Percentiles rank a stretch among this genome's conserved stretches.
These are phyloP conservation scores for Sugiyamaella lignohabitans DNA, from an alignment of 805 yeast species.

Conservation along the genomic window DNA sequence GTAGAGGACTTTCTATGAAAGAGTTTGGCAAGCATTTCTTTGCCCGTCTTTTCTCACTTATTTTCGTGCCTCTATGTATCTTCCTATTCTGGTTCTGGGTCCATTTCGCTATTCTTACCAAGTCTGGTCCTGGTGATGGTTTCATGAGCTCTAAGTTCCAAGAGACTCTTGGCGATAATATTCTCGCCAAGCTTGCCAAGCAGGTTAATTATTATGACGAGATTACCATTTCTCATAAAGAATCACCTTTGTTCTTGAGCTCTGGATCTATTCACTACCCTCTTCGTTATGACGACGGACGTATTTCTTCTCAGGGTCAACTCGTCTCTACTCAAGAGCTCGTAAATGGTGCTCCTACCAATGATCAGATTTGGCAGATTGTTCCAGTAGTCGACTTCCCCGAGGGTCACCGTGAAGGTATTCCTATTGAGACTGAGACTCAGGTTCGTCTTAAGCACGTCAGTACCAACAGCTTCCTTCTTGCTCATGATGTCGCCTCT, in stretches of 20 bases:
- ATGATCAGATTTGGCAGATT: constrained; percentile 81
- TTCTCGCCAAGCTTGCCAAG: constrained; percentile 62
- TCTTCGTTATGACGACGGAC: constrained; percentile 90
- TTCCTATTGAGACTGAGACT: constrained; percentile 63
- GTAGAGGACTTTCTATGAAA: constrained; percentile 49
- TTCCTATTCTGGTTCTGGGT: constrained; percentile 87
- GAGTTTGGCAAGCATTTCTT: constrained; percentile 61
- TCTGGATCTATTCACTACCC: constrained; percentile 78
- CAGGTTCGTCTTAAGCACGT: constrained; percentile 74
- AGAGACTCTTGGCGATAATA: constrained; percentile 81
- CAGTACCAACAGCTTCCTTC: constrained; percentile 67
- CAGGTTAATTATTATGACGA: constrained; percentile 70
- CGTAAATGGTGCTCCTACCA: constrained; percentile 40
- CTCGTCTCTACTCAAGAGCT: constrained; percentile 67
- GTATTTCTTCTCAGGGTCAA: constrained; percentile 90
- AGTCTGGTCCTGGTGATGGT: constrained; percentile 92
- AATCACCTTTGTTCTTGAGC: constrained; percentile 72
- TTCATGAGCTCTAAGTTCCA: constrained; percentile 96
- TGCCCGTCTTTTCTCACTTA: constrained; percentile 64
- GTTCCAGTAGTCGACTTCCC: constrained; percentile 52
- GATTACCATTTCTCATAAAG: constrained; percentile 73
- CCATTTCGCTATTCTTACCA: constrained; percentile 73
- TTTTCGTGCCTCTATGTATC: constrained; percentile 73
- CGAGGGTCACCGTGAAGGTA: constrained; percentile 34
- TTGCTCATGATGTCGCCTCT: constrained; percentile 95